Conservation (phyloP, 2,329 filamentous ascomycete species). For the Ophiognomonia clavigignenti-juglandacearum region DNA sequence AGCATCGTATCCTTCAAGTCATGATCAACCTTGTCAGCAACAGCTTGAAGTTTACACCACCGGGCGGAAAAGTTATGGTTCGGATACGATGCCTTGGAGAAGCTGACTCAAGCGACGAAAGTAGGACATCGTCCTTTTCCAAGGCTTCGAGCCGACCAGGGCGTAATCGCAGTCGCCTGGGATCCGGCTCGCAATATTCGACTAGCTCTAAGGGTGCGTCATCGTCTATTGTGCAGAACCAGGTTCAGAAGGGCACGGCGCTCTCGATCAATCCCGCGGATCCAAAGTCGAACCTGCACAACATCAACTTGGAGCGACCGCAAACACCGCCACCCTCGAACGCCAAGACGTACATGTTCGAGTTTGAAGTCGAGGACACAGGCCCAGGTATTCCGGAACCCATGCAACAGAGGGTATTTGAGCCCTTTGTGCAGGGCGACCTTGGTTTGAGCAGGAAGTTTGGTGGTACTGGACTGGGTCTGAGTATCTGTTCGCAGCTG, state of each 20-base stretch:
- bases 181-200: conserved; percentile 47
- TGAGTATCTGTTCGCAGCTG: conserved; percentile 87
- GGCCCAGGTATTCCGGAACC: conserved; percentile 78
- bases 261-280: conserved; percentile 61
- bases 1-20: conserved; percentile 86
- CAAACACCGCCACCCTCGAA: conserved; percentile 56
- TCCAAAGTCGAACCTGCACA: conserved; percentile 43
- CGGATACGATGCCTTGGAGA: conserved; percentile 71
- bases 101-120: conserved; percentile 40
- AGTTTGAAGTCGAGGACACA: conserved; percentile 85
- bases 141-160: conserved; percentile 38
- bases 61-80: conserved; percentile 69
- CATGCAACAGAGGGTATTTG: conserved; percentile 80
- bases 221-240: conserved; percentile 23
- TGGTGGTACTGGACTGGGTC: conserved; percentile 79
- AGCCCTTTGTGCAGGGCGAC: conserved; percentile 93
- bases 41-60: conserved; percentile 83
- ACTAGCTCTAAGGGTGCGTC: conserved; percentile 37
- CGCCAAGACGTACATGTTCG: conserved; percentile 67
- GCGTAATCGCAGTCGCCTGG: conserved; percentile 38
- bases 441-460: conserved; percentile 84
- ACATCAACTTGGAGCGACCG: conserved; percentile 49
- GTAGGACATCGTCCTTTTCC: conserved; percentile 49
- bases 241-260: conserved; percentile 42
- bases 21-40: conserved; percentile 92